Base-by-base conservation (phyloP, 2,329 filamentous ascomycete genomes). In the Sarocladiaceae sp. region DNA sequence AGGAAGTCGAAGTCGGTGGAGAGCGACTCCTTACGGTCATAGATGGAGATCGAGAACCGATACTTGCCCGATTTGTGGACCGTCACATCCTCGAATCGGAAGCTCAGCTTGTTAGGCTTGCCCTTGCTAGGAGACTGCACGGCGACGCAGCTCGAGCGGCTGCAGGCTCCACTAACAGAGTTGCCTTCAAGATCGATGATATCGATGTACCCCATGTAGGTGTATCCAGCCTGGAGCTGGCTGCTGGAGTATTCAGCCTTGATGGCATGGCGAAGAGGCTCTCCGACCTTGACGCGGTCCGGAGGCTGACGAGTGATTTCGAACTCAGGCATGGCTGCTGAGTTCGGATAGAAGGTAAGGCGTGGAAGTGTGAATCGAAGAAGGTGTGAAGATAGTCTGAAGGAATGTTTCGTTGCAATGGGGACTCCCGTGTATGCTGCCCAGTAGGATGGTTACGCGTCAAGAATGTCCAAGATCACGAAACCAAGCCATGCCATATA, bases 101-200 rank as follows among this genome's bases (percentile, higher is more conserved):
- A 41, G 23, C 15, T 41, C 37, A 41, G 15, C 23, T 15, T 41
- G n/a, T 41, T n/a, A 16, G 37, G 37, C 24, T 41, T 41, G 7
- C 37, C 37, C 4, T n/a, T 10, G n/a, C 15, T 15, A 18, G 37
- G 37, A 29, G 23, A 27, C 23, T 27, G 37, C 24, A 18, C 23
- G 3, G 23, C 37, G 4, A 24, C 7, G 15, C 37, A 41, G 15
- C 23, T 18, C 12, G 21, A 5, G 4, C 15, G 37, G n/a, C 10
- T 13, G 15, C 21, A 41, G n/a, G 37, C 37, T 29, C 12, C 19
- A 10, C 37, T 23, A 23, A 27, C 20, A 9, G 19, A 21, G n/a
- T 16, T 41, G n/a, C 37, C 37, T 11, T 29, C 24, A 7, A 24
- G 5, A 15, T 19, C 23, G 3, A 41, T 10, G 37, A 41, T 41